Base-by-base conservation (phyloP, 169 alveolate genomes). In the Plasmodium vinckei region DNA sequence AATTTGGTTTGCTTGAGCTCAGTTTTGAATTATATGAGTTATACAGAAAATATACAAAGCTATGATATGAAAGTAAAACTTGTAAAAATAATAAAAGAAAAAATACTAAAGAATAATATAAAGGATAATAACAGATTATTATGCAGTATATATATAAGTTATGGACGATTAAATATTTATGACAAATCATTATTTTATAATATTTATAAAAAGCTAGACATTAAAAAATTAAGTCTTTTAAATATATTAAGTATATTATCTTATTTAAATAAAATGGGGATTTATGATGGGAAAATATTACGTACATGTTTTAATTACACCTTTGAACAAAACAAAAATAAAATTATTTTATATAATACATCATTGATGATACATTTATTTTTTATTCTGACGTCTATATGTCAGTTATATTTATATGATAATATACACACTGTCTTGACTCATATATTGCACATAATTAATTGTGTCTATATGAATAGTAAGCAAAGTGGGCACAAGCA, bases 341-440 rank as follows among this genome's bases (percentile, higher is more conserved):
- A 5, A 2, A 33, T 33, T 33, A 63, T 51, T 33, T n/a, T 13
- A 17, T 23, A 21, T 13, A 47, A 46, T 17, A 49, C 12, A 39
- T 64, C 88, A 6, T 27, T 23, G 23, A 21, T 23, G 9, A 44
- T 77, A 23, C 88, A 77, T 21, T 39, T 77, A 6, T 33, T 77
- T 19, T 77, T 64, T 21, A 64, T 77, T 13, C 61, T 77, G 61
- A 77, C 88, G 21, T 77, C 88, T 4, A 51, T 77, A n/a, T n/a
- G 77, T 49, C 88, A 77, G 25, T 27, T 68, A 17, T 77, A 33
- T 44, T 21, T 77, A 7, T 77, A 51, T 51, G 44, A 77, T 2
- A 77, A 49, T 42, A 47, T 77, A 1, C 13, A 49, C 59, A 47
- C 25, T 47, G 47, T 64, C n/a, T 17, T 77, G 21, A 19, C 33